Evolutionary conservation across 805 yeast species (phyloP).

Genomic region (Starmerella bombi): DNA sequence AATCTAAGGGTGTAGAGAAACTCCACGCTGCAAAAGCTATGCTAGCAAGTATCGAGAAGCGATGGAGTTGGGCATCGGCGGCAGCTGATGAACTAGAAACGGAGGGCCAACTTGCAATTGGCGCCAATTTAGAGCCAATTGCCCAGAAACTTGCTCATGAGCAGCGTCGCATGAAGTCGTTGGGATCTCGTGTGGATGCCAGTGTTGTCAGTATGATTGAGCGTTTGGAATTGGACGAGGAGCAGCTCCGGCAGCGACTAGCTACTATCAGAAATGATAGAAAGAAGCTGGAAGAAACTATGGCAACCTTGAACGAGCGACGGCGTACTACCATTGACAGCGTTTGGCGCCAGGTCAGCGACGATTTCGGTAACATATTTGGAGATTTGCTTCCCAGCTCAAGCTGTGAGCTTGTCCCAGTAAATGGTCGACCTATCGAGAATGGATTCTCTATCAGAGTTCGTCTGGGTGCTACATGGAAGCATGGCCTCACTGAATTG

Average conservation of each 20-base stretch:
- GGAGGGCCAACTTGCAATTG: not conserved
- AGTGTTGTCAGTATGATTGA: slow-evolving; percentile 17
- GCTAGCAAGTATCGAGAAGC: slow-evolving; percentile 4
- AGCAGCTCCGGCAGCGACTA: slow-evolving; percentile 11
- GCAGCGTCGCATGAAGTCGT: slow-evolving; percentile 10
- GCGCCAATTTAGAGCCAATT: slow-evolving; percentile 7
- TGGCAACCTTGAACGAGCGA: slow-evolving; percentile 68
- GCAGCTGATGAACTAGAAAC: not conserved
- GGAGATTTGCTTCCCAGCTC: slow-evolving; percentile 80
- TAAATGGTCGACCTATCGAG: slow-evolving; percentile 55
- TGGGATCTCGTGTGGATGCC: slow-evolving; percentile 13
- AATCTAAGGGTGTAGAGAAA: slow-evolving; percentile 1
- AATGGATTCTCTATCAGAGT: slow-evolving; percentile 86
- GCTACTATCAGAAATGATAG: slow-evolving; percentile 47
- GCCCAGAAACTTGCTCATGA: slow-evolving; percentile 7
- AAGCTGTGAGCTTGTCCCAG: slow-evolving; percentile 72
- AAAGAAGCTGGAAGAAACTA: slow-evolving; percentile 76
- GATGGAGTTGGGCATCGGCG: slow-evolving; percentile 10
- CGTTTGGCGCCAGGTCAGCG: slow-evolving; percentile 77
- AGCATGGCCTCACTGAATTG: slow-evolving; percentile 82
- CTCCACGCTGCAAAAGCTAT: slow-evolving; percentile 1
- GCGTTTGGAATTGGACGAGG: slow-evolving; percentile 16
- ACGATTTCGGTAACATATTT: slow-evolving; percentile 82
- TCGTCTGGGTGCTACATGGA: slow-evolving; percentile 85
- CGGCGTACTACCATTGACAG: slow-evolving; percentile 68